These are phyloP conservation scores for Escallonia rubra DNA, from an alignment of 129 eudicot genomes.

Conservation along the genomic window DNA sequence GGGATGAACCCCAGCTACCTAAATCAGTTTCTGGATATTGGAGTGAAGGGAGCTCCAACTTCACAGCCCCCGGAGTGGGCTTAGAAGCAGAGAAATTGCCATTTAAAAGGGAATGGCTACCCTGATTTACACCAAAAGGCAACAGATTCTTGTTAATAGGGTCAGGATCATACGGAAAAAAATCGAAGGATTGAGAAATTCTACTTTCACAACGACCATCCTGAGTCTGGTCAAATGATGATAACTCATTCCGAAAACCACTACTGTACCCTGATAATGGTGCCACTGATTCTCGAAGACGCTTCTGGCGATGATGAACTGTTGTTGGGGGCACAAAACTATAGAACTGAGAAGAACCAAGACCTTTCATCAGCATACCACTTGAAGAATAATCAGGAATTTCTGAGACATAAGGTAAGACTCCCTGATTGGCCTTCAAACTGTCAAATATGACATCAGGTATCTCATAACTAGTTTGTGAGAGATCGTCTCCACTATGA, in stretches of 20 bases:
- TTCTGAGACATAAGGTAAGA: conserved; percentile 8
- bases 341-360: conserved; percentile 14
- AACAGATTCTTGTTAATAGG: conserved; percentile 14
- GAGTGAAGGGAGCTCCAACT: conserved; percentile 68
- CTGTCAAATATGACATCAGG: conserved; percentile 26
- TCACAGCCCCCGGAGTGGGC: conserved; percentile 31
- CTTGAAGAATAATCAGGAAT: conserved; percentile 15
- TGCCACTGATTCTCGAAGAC: conserved; percentile 22
- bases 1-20: conserved; percentile 26
- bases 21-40: conserved; percentile 32
- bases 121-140: conserved; percentile 16
- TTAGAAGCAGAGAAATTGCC: conserved; percentile 37
- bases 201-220: conserved; percentile 14
- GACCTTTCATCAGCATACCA: conserved; percentile 9
- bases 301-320: conserved; percentile 16
- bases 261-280: conserved; percentile 13
- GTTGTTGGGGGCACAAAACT: conserved; percentile 15
- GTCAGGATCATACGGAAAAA: conserved; percentile 19
- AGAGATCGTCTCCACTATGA: conserved; percentile 24
- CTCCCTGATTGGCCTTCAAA: conserved; percentile 17
- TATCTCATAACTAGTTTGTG: conserved; percentile 21
- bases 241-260: conserved; percentile 8
- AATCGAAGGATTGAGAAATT: conserved; percentile 16
- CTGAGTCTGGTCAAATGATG: conserved; percentile 15
- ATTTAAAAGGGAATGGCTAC: conserved; percentile 37